Evolutionary conservation across 1,139 yeast genomes (phyloP), one percentile per base, ranked within the genome.

Genomic region (Scheffersomyces parashehatae): DNA sequence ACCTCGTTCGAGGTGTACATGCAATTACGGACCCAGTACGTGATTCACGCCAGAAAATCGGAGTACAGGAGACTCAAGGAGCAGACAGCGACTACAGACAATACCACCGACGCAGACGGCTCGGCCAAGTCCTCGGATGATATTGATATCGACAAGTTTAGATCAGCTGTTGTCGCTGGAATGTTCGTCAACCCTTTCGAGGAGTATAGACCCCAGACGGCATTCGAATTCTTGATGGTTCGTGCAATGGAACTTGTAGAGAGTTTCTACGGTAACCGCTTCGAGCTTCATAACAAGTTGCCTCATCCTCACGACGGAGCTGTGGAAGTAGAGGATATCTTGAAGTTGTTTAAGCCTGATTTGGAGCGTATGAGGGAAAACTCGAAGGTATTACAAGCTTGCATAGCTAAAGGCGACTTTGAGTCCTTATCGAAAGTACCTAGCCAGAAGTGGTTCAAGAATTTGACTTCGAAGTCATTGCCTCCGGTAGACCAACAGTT

Each of bases 181-280:
- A 73, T 90, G 59, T 91, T 80, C 64, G 95, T 88, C 43, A 91
- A 91, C 58, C 98, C 98, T 2, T 91, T 91, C 59, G 79, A 78
- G n/a, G 97, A 91, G 58, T 91, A 91, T 60, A 72, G 97, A 38
- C 85, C 91, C 3, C 97, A 90, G 64, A 89, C 97, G 0, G 76
- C 89, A 5, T 87, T 88, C 60, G 97, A 91, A 66, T 91, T 90
- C 64, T 67, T 88, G 30, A 69, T 79, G 36, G 87, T 90, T 46
- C 68, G 97, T 28, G 50, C 88, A 4, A 63, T 83, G 48, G 97
- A 90, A 59, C 60, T 88, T 5, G 77, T 43, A 39, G 38, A 29
- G n/a, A 13, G 34, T n/a, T 70, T 77, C 33, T 83, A 84, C 41
- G 82, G 95, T 20, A 93, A 88, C 31, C 81, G 82, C 37, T 54